Base-by-base conservation (phyloP, 176 grass and related monocot genomes). In the Paspalum notatum region DNA sequence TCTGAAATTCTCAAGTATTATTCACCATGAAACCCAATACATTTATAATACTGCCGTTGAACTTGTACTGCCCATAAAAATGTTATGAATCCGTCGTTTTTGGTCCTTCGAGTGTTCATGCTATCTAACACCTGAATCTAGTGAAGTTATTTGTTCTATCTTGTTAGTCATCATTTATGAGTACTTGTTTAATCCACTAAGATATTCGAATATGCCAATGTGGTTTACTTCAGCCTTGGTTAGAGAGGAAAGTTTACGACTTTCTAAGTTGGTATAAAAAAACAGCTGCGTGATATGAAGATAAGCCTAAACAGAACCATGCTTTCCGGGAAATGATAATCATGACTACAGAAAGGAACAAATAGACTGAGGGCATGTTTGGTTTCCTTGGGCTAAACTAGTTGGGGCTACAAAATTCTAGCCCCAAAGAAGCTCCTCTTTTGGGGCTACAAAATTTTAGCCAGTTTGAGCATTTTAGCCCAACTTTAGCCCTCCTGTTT, bases 161-260 rank as follows among this genome's bases (percentile, higher is more conserved):
- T 39, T 71, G 32, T 62, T 50, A 14, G 43, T 46, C n/a, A 20
- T 13, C 17, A 71, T 64, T 39, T 77, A 32, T 65, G 66, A 18
- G 10, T 70, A 42, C 55, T 77, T 80, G 46, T 44, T 42, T 66
- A 52, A 78, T 76, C 61, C 51, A 21, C n/a, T 48, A 6, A 15
- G 57, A 75, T 69, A 76, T 75, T 82, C 46, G 6, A 8, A 18
- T 32, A 47, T 56, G 81, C 55, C 40, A 58, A 45, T 80, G 22
- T 46, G 14, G 38, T 68, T 42, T 69, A 3, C 39, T 70, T 68
- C 5, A 67, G 13, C 49, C n/a, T 68, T 57, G 14, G 49, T 44
- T 56, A 68, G 7, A 16, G 20, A 80, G 49, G n/a, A 56, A 80
- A 6, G 15, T 16, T 18, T 55, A 4, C 21, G 5, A 25, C 44